Base-by-base conservation (phyloP, 2,329 filamentous ascomycete species). In the Aspergillus aculeatinus region DNA sequence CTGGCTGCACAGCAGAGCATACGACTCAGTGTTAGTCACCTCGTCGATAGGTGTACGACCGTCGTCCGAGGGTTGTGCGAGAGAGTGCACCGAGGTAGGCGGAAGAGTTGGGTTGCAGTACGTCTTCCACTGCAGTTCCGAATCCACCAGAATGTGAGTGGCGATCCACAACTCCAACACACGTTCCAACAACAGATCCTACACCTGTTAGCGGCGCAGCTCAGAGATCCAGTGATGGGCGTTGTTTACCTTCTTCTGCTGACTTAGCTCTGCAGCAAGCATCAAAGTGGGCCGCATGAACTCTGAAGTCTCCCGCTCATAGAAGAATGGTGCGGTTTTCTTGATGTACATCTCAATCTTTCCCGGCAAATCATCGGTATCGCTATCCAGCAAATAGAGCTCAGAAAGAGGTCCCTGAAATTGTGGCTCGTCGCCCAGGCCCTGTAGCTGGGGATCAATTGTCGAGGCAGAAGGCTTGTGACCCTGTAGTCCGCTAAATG, bases 161-260 rank as follows among this genome's bases (percentile, higher is more conserved):
- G 80, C 79, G 31, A 82, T 77, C 83, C 84, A 87, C 4, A 87
- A 74, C 63, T 86, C 82, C 51, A 86, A 71, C 2, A 79, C 79
- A 48, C 82, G 80, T 19, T 79, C 73, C 12, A 86, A 72, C 10
- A 85, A 72, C 16, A 73, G 70, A 65, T 83, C 80, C 70, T 79
- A 63, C 5, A 54, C 19, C 29, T 10, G 10, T 55, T 62, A 49
- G 29, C 27, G n/a, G 35, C n/a, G 29, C 16, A n/a, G 29, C 14
- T 14, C 39, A 2, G 23, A 2, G 9, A 27, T 31, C 54, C n/a
- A 19, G 47, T 19, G 12, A 11, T 7, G 21, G 19, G 42, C 11
- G 1, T 3, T 9, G 39, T 65, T 51, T 67, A 77, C 76, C 70
- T 78, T 75, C 54, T 77, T 77, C 44, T 73, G 66, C 53, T 72